Evolutionary conservation across 2,329 filamentous ascomycete species (phyloP).

Genomic region (Pseudogymnoascus sp.): DNA sequence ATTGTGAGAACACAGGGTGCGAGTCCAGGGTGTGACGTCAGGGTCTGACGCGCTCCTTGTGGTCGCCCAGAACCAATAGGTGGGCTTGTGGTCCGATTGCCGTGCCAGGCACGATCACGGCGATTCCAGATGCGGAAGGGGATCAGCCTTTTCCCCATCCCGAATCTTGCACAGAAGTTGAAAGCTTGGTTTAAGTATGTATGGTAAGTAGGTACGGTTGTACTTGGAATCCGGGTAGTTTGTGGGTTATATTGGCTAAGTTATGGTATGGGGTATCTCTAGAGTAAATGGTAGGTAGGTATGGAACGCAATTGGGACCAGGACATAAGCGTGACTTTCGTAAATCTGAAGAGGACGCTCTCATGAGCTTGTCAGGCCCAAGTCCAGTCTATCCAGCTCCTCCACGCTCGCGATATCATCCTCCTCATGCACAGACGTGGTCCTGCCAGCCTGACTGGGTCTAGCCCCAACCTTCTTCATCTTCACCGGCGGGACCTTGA

Average conservation of each 20-base stretch:
- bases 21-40: not conserved
- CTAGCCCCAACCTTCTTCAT: not conserved
- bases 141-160: not conserved
- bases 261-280: not conserved
- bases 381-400: not conserved
- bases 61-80: not conserved
- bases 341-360: not conserved
- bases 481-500: not conserved
- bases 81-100: not conserved
- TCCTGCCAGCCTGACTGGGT: conserved; percentile 43
- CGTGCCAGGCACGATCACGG: not conserved
- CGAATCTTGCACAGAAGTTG: not conserved
- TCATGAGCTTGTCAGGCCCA: not conserved
- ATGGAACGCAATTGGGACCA: not conserved
- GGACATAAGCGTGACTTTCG: not conserved
- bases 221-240: not conserved
- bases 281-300: not conserved
- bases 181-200: not conserved
- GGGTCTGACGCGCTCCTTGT: not conserved
- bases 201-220: not conserved
- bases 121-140: not conserved
- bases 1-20: not conserved
- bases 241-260: not conserved
- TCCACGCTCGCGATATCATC: not conserved
- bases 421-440: conserved; percentile 16